Evolutionary conservation across 1,139 yeast genomes (phyloP).

Genomic region (Pichia sp.): DNA sequence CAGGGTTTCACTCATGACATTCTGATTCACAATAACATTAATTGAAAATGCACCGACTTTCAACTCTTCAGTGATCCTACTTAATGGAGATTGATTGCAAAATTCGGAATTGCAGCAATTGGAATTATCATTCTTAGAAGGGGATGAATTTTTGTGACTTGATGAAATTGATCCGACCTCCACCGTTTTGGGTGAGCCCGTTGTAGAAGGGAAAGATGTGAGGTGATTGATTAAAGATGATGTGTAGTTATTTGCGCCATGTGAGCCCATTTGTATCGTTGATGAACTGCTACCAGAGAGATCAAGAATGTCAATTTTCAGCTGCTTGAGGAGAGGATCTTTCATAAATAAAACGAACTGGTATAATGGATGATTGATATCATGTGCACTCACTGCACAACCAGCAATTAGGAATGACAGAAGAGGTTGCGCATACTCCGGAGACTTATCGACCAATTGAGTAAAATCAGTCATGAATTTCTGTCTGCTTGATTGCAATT

Average conservation of each 20-base stretch:
- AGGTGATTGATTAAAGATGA: too few species aligned
- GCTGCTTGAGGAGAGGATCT: conserved; percentile 22
- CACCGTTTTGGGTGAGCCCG: too few species aligned
- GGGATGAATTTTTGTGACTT: background rate
- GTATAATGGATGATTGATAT: conserved; percentile 38
- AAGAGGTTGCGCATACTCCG: conserved; percentile 24
- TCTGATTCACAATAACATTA: conserved; percentile 37
- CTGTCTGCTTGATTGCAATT: conserved; percentile 16
- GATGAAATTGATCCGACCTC: background rate
- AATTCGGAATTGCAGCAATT: too few species aligned
- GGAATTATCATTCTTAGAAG: too few species aligned
- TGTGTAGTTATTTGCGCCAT: too few species aligned
- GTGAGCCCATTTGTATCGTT: too few species aligned
- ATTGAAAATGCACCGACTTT: conserved; percentile 37
- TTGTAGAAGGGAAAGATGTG: background rate
- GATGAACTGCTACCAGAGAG: too few species aligned
- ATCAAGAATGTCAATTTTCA: conserved; percentile 20
- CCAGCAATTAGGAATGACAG: conserved; percentile 31
- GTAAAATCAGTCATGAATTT: conserved; percentile 21
- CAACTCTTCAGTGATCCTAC: conserved; percentile 18
- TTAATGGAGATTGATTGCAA: too few species aligned
- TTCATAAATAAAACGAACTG: conserved; percentile 30
- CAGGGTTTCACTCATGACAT: conserved; percentile 29
- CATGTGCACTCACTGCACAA: conserved; percentile 16
- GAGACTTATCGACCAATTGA: conserved; percentile 18